These are phyloP conservation scores for Cyclanthera cordifolia DNA, from an alignment of 306 rosid species.

Conservation along the genomic window DNA sequence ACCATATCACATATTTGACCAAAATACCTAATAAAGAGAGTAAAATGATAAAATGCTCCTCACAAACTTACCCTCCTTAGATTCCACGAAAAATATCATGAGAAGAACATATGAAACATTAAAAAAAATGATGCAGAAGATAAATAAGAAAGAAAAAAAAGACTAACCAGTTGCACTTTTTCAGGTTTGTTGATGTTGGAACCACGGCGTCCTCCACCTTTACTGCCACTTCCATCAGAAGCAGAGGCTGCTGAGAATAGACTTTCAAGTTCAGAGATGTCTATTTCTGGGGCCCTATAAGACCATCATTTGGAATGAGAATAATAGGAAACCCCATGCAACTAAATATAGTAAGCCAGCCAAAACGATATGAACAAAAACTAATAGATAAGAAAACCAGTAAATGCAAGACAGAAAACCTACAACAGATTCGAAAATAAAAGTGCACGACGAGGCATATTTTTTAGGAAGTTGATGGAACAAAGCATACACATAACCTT, in stretches of 20 bases:
- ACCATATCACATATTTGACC: slow-evolving; percentile 1
- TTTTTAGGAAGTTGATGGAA: background rate
- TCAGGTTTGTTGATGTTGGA: slow-evolving; percentile 79
- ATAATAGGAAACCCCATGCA: background rate
- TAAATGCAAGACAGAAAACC: background rate
- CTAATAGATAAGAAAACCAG: background rate
- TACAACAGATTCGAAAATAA: background rate
- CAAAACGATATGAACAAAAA: background rate
- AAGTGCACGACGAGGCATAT: background rate
- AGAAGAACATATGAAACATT: slow-evolving; percentile 2
- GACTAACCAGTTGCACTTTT: slow-evolving; percentile 85
- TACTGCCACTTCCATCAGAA: slow-evolving; percentile 51
- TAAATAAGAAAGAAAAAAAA: background rate
- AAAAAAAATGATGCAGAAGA: background rate
- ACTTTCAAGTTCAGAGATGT: slow-evolving; percentile 91
- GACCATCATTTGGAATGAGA: slow-evolving; percentile 24
- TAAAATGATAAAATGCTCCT: background rate
- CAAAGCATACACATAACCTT: background rate
- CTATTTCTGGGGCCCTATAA: slow-evolving; percentile 90
- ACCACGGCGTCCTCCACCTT: slow-evolving; percentile 76
- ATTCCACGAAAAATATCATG: background rate
- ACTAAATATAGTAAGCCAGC: background rate
- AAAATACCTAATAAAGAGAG: background rate
- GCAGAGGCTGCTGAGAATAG: slow-evolving; percentile 86
- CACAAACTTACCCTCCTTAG: background rate